phyloP scores from a whole-genome alignment of 179 eudicot species.

The Vitellaria paradoxa region DNA sequence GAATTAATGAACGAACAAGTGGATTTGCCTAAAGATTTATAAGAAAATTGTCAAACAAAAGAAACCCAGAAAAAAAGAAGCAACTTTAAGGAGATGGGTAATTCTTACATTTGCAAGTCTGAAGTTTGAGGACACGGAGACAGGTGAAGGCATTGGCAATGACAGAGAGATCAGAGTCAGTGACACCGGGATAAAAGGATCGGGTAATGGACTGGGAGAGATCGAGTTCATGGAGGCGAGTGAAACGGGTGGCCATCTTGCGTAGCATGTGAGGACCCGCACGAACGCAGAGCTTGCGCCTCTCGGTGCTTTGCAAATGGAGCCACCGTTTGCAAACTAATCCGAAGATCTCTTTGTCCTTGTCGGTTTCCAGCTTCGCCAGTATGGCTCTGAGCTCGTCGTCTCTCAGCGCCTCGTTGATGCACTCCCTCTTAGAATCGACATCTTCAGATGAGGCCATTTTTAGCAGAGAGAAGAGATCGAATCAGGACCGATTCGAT shows the following conservation, averaged over 20 bases:
- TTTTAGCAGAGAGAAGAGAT: no score
- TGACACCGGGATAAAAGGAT: constrained; percentile 83
- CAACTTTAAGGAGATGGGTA: neutral
- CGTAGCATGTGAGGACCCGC: constrained; percentile 92
- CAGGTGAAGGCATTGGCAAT: constrained; percentile 56
- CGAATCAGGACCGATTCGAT: no score
- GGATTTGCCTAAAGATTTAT: neutral
- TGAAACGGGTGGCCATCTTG: constrained; percentile 65
- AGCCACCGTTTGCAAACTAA: constrained; percentile 92
- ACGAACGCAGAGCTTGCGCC: constrained; percentile 67
- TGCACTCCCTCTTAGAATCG: constrained; percentile 17
- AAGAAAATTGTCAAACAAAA: neutral
- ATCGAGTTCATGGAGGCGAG: constrained; percentile 55
- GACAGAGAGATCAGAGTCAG: constrained; percentile 76
- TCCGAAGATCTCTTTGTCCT: constrained; percentile 75
- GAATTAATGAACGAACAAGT: neutral
- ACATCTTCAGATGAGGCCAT: constrained; percentile 2
- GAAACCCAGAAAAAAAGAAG: no score
- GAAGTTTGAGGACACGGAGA: constrained; percentile 49
- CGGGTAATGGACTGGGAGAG: constrained; percentile 69
- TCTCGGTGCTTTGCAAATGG: constrained; percentile 68
- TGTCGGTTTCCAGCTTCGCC: constrained; percentile 39
- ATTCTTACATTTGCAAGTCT: constrained; percentile 58
- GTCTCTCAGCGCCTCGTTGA: constrained; percentile 62
- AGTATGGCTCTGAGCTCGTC: constrained; percentile 71